Evolutionary conservation across 345 rosid species (phyloP).

Genomic region (Heritiera littoralis): DNA sequence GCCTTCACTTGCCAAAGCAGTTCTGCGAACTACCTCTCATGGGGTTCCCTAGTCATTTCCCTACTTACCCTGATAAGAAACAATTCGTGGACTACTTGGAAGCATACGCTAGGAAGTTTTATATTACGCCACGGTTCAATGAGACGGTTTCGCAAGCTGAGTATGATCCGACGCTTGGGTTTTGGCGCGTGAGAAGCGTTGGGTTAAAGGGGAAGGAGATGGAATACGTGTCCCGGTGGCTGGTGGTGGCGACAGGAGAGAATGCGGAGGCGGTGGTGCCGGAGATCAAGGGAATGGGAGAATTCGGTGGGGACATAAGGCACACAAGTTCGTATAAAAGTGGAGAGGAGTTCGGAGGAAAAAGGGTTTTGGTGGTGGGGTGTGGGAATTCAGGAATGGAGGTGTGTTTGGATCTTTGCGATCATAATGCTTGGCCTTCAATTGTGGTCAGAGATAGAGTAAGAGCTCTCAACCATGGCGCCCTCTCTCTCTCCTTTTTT

Average conservation of each 20-base stretch:
- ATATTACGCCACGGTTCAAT: constrained; percentile 47
- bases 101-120: constrained; percentile 36
- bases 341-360: constrained; percentile 64
- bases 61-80: constrained; percentile 59
- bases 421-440: constrained; percentile 69
- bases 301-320: constrained; percentile 53
- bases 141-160: constrained; percentile 42
- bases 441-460: constrained; percentile 89
- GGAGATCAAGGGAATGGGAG: constrained; percentile 62
- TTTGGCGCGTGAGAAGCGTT: constrained; percentile 47
- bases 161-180: constrained; percentile 32
- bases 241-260: constrained; percentile 93
- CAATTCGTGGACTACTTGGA: constrained; percentile 60
- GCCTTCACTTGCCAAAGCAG: constrained; percentile 67
- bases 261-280: constrained; percentile 86
- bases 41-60: constrained; percentile 49
- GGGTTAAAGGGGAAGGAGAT: constrained; percentile 32
- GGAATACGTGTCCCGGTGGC: constrained; percentile 66
- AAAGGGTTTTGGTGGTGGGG: constrained; percentile 84
- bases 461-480: constrained; percentile 33
- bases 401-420: constrained; percentile 94
- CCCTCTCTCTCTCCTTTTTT: neutral
- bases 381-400: constrained; percentile 99
- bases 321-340: constrained; percentile 71
- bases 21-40: constrained; percentile 63